Evolutionary conservation across 352 stramenopile genomes (phyloP).

Genomic region (Blastocystis sp.): DNA sequence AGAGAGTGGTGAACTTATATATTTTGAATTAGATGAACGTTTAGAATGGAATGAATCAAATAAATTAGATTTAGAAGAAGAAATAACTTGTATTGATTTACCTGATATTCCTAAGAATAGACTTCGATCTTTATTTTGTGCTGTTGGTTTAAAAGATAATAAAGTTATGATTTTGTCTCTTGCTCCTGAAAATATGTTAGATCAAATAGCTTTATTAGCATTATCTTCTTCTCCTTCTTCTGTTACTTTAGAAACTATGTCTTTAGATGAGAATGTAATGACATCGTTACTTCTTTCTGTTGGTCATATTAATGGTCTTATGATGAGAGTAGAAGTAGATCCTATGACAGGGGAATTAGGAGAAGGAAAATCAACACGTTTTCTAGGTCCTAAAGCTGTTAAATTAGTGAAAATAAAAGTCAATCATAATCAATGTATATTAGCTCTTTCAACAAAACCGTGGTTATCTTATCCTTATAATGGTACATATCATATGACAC

Average conservation of each 20-base stretch:
- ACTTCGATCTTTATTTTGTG: conserved; percentile 76
- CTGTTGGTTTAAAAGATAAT: conserved; percentile 62
- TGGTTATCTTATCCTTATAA: conserved; percentile 83
- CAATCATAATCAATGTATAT: conserved; percentile 46
- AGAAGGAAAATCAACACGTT: conserved; percentile 57
- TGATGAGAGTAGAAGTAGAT: conserved; percentile 71
- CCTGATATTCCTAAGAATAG: conserved; percentile 72
- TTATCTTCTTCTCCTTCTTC: conserved; percentile 7
- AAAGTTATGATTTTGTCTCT: conserved; percentile 74
- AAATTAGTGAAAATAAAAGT: conserved; percentile 74
- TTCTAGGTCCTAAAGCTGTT: conserved; percentile 69
- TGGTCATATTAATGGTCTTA: conserved; percentile 76
- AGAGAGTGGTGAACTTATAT: conserved; percentile 63
- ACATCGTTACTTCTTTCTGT: conserved; percentile 48
- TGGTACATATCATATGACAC: conserved; percentile 64
- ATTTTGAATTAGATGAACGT: conserved; percentile 82
- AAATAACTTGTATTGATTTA: conserved; percentile 88
- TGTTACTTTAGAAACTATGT: conserved; percentile 34
- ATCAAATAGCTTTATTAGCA: conserved; percentile 37
- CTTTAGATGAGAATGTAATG: conserved; percentile 28
- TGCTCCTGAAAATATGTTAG: conserved; percentile 56
- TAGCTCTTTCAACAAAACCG: conserved; percentile 75
- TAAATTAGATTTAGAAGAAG: conserved; percentile 74
- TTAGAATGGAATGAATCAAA: conserved; percentile 74
- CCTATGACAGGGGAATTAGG: conserved; percentile 51